phyloP scores from a whole-genome alignment of 2,329 filamentous ascomycete species.

The Penicillium expansum region DNA sequence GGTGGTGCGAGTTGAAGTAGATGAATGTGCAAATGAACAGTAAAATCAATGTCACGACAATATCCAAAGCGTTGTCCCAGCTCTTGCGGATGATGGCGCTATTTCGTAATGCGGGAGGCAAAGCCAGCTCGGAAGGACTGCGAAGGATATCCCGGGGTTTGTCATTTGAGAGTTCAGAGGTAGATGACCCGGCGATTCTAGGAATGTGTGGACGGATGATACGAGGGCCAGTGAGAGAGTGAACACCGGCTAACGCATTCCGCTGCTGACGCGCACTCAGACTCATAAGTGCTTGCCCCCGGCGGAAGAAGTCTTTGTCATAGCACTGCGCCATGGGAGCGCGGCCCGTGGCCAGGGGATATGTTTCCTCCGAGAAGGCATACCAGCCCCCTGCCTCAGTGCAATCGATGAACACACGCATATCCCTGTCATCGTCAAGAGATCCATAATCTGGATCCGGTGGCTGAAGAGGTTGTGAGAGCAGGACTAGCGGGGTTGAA shows the following conservation, averaged over 20 bases:
- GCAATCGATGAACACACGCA: slow-evolving; percentile 79
- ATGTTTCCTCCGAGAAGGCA: slow-evolving; percentile 80
- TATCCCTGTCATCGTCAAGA: slow-evolving; percentile 52
- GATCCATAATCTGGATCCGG: slow-evolving; percentile 43
- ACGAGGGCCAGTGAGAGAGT: slow-evolving; percentile 57
- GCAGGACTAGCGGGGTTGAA: slow-evolving; percentile 69
- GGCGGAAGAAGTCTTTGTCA: slow-evolving; percentile 48
- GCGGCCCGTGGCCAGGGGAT: slow-evolving; percentile 77
- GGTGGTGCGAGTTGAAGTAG: slow-evolving; percentile 43
- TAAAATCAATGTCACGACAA: slow-evolving; percentile 43
- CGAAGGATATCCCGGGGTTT: slow-evolving; percentile 38
- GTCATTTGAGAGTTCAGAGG: slow-evolving; percentile 36
- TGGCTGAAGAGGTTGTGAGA: slow-evolving; percentile 78
- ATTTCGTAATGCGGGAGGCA: slow-evolving; percentile 40
- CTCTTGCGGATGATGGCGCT: slow-evolving; percentile 47
- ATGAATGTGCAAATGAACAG: slow-evolving; percentile 43
- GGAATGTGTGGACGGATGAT: slow-evolving; percentile 40
- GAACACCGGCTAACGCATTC: slow-evolving; percentile 68
- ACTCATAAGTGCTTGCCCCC: slow-evolving; percentile 39
- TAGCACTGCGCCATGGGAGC: slow-evolving; percentile 59
- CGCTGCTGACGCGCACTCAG: slow-evolving; percentile 50
- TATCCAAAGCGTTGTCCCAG: slow-evolving; percentile 47
- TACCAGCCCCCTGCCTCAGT: slow-evolving; percentile 90
- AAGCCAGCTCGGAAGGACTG: slow-evolving; percentile 37
- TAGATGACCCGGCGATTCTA: slow-evolving; percentile 44